These are phyloP conservation scores for Penicillium sp. DNA, from an alignment of 2,329 filamentous ascomycete species.

Conservation along the genomic window DNA sequence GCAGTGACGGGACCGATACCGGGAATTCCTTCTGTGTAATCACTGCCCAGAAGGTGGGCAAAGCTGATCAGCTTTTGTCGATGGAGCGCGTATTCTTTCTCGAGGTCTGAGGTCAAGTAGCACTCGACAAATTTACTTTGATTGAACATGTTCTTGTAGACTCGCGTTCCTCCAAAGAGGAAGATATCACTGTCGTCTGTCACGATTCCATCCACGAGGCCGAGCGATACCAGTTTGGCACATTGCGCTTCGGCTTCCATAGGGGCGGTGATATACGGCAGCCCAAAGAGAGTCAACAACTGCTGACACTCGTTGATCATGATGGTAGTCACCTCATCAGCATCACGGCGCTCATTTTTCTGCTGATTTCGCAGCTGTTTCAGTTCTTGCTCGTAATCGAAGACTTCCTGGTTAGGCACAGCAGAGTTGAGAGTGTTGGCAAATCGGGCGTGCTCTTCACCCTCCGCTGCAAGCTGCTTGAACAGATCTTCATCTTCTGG, in stretches of 20 bases:
- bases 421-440: conserved; percentile 82
- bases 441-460: conserved; percentile 91
- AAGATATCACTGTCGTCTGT: conserved; percentile 98
- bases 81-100: conserved; percentile 84
- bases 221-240: conserved; percentile 81
- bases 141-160: conserved; percentile 99
- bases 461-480: conserved; percentile 81
- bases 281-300: conserved; percentile 82
- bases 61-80: conserved; percentile 85
- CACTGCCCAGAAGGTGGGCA: conserved; percentile 86
- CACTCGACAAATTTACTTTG: conserved; percentile 97
- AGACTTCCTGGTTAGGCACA: conserved; percentile 66
- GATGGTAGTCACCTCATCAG: conserved; percentile 92
- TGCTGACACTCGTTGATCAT: conserved; percentile 97
- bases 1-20: conserved; percentile 94
- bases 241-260: conserved; percentile 99
- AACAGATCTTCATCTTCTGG: conserved; percentile 91
- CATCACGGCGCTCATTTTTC: conserved; percentile 92
- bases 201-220: conserved; percentile 93
- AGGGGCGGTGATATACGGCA: conserved; percentile 94
- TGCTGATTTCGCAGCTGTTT: conserved; percentile 88
- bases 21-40: conserved; percentile 90
- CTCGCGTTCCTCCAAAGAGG: conserved; percentile 89
- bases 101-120: conserved; percentile 80
- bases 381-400: conserved; percentile 84